Evolutionary conservation across 257 asterid genomes (phyloP).

Genomic region (Petunia axillaris): DNA sequence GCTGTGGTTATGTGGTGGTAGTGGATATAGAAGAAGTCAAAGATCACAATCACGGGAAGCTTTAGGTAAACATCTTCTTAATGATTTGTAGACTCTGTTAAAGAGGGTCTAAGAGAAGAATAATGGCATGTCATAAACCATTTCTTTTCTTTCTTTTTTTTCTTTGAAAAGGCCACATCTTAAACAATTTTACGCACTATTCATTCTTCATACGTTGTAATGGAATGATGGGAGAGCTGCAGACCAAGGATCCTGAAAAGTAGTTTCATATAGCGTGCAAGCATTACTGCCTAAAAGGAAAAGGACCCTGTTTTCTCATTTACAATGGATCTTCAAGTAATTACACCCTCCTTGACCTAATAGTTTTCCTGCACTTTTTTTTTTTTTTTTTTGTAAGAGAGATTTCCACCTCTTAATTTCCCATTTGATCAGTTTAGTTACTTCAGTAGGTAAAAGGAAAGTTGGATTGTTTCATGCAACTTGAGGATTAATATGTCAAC

Average conservation of each 20-base stretch:
- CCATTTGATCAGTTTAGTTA: constrained; percentile 14
- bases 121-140: constrained; percentile 1
- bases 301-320: background rate
- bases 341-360: constrained; percentile 6
- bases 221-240: background rate
- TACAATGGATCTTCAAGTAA: constrained; percentile 4
- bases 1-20: too few species aligned
- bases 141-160: too few species aligned
- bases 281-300: constrained; percentile 15
- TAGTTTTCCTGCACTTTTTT: background rate
- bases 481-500: background rate
- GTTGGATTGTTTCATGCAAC: background rate
- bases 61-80: too few species aligned
- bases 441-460: background rate
- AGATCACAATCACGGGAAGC: too few species aligned
- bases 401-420: background rate
- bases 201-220: background rate
- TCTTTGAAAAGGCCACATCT: background rate
- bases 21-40: too few species aligned
- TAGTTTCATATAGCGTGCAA: background rate
- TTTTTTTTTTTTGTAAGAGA: background rate
- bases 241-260: background rate
- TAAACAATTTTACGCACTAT: background rate
- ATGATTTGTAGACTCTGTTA: too few species aligned
- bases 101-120: background rate